Percentiles rank a stretch among this genome's conserved stretches.
Conservation (phyloP, 306 rosid genomes). For the Ammopiptanthus mongolicus region DNA sequence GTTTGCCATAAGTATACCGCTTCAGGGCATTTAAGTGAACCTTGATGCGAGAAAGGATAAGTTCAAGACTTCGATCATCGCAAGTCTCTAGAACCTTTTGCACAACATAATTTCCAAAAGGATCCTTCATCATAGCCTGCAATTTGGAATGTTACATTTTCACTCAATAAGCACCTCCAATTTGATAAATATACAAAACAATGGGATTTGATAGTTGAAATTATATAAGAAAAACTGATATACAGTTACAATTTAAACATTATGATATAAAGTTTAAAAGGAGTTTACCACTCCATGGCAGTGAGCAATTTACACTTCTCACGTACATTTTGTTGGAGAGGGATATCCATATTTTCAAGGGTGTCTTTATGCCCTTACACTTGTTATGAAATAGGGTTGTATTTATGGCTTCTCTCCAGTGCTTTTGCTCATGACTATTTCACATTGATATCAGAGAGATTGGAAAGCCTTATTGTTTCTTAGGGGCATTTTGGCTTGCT, state of each 20-base stretch:
- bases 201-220: not conserved
- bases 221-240: not conserved
- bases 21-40: constrained; percentile 88
- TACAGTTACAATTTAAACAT: not conserved
- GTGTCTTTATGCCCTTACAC: not conserved
- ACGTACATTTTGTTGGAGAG: not conserved
- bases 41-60: constrained; percentile 91
- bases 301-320: not conserved
- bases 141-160: constrained; percentile 22
- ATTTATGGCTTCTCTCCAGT: too few species aligned
- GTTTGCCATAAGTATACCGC: constrained; percentile 92
- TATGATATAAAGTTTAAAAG: not conserved
- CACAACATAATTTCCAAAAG: constrained; percentile 92
- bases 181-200: not conserved
- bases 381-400: not conserved
- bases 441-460: too few species aligned
- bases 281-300: not conserved
- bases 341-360: not conserved
- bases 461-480: too few species aligned
- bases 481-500: too few species aligned
- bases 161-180: not conserved
- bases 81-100: constrained; percentile 97
- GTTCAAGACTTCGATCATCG: constrained; percentile 74
- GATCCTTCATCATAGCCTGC: constrained; percentile 99
- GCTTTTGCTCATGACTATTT: too few species aligned